Evolutionary conservation across 108 stramenopile genomes (phyloP), one percentile per base, ranked within the genome.

Genomic region (Discostella pseudostelligera): DNA sequence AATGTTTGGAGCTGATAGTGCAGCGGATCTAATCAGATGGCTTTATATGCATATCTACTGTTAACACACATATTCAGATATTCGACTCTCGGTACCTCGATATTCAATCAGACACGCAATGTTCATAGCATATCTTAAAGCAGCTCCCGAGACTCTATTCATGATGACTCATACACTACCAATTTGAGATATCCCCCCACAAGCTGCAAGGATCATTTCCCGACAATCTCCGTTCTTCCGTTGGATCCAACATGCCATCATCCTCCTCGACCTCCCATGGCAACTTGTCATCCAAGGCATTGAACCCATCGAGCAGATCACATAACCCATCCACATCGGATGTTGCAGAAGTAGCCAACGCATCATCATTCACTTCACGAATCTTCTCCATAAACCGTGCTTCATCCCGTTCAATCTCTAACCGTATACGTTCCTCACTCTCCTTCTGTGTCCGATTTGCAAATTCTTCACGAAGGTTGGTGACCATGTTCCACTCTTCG

Each of bases 401-500:
- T 19, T 72, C 71, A 48, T 58, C 55, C 35, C 55, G 55, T 45
- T n/a, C 56, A 55, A 43, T 12, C 49, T 73, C 64, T 20, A 65
- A 65, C 29, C 42, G 16, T 4, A 14, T 39, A 26, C 51, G 60
- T 29, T 62, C 58, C 10, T 59, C 42, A 36, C 22, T n/a, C 13
- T 59, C 40, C 32, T 53, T 59, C 49, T 59, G 26, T 24, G 28
- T n/a, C 32, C 16, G 16, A 12, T 53, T 45, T 8, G 32, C 29
- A 11, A 59, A 58, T 42, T 73, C 64, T 8, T 67, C 59, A 6
- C 48, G 55, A 21, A 75, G 8, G 6, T 55, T 57, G n/a, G 59
- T 44, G 0, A 49, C 56, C 55, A 63, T 56, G 9, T 67, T 35
- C 61, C 67, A 75, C 68, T 75, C 74, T 8, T 75, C 67, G 46